Evolutionary conservation across 768 basidiomycete genomes (phyloP).

Genomic region (Strobilomyces dryophilus): DNA sequence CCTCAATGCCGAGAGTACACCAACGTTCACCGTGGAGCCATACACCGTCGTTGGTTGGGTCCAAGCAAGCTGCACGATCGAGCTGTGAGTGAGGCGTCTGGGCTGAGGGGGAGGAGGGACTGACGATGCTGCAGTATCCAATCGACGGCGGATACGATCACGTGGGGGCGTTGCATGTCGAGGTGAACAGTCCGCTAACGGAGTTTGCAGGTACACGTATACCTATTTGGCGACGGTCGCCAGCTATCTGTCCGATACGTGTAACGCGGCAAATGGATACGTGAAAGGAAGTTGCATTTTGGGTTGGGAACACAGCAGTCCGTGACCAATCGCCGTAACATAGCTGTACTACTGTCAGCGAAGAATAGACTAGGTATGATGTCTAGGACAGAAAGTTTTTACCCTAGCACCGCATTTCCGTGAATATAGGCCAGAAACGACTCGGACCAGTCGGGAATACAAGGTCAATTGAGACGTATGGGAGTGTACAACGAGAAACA

Average conservation of each 20-base stretch:
- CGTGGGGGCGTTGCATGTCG: not conserved
- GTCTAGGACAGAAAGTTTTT: not conserved
- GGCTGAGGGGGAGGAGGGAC: not conserved
- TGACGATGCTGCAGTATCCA: conserved; percentile 1
- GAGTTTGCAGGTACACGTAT: conserved; percentile 4
- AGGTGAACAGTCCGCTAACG: not conserved
- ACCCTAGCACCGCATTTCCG: not conserved
- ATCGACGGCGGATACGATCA: conserved; percentile 5
- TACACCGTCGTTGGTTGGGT: conserved; percentile 2
- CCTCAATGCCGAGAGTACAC: not conserved
- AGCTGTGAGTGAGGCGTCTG: conserved; percentile 1
- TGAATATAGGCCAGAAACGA: not conserved
- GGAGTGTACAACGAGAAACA: not conserved
- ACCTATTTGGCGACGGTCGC: not conserved
- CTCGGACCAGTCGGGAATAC: not conserved
- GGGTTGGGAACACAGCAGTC: conserved; percentile 1
- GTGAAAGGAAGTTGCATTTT: conserved; percentile 4
- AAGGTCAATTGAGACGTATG: not conserved
- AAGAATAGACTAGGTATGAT: too few relatives aligned
- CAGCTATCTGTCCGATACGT: not conserved
- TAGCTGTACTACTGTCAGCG: too few relatives aligned
- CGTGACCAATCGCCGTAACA: not conserved
- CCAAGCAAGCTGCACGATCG: conserved; percentile 3
- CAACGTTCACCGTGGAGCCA: not conserved
- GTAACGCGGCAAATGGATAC: not conserved